Conservation (phyloP, 2,329 filamentous ascomycete genomes). For the Fusarium multiceps region DNA sequence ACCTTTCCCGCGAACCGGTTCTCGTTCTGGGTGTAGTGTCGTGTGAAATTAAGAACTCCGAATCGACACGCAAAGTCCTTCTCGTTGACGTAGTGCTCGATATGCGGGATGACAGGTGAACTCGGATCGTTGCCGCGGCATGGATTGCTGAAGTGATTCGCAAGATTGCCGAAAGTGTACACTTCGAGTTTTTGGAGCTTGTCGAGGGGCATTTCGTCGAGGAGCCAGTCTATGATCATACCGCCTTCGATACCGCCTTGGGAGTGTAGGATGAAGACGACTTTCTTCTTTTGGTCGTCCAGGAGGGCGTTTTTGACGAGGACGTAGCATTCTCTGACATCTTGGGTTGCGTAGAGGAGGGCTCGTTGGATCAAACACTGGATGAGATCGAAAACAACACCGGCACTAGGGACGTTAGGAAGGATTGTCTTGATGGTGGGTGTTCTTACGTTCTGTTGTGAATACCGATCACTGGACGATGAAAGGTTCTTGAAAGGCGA, state of each 20-base stretch:
- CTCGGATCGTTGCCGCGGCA: conserved; percentile 1
- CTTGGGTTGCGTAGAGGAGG: conserved; percentile 29
- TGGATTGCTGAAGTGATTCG: conserved; percentile 35
- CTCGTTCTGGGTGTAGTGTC: conserved; percentile 9
- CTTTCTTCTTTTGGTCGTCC: conserved; percentile 17
- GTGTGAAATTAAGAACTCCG: conserved; percentile 19
- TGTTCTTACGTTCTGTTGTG: conserved; percentile 25
- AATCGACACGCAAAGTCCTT: conserved; percentile 24
- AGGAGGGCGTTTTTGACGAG: conserved; percentile 29
- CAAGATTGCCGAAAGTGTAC: conserved; percentile 33
- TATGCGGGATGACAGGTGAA: conserved; percentile 13
- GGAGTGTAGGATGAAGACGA: conserved; percentile 25
- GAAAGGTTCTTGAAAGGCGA: conserved; percentile 24
- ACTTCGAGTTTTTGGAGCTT: conserved; percentile 30
- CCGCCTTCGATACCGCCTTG: conserved; percentile 31
- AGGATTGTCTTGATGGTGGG: fast-evolving
- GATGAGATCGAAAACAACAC: conserved; percentile 27
- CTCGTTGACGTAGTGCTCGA: conserved; percentile 30
- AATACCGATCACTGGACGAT: conserved; percentile 24
- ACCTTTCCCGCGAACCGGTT: conserved; percentile 32
- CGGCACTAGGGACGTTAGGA: not conserved
- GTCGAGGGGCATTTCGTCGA: conserved; percentile 23
- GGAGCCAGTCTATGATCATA: conserved; percentile 35
- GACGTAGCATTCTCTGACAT: conserved; percentile 28
- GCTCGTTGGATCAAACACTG: conserved; percentile 30